Percentiles rank a stretch among this genome's conserved stretches.
These are phyloP conservation scores for Bocquillonia castaneifolia DNA, from an alignment of 441 rosid species.

Conservation along the genomic window DNA sequence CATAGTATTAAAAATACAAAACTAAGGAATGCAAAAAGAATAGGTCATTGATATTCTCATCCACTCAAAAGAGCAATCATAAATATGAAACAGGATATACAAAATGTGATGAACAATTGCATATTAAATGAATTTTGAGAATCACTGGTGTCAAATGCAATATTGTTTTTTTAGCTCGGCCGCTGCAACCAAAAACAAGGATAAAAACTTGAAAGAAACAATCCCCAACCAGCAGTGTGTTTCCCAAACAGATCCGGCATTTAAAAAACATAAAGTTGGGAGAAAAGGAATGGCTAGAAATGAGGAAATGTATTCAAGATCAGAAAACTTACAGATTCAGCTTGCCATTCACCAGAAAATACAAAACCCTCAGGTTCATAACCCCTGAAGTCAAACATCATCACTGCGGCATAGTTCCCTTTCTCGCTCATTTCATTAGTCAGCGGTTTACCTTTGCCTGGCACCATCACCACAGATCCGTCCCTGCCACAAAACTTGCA, in stretches of 20 bases:
- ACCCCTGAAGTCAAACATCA: conserved; percentile 83
- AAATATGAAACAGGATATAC: not conserved
- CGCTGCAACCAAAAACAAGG: not conserved
- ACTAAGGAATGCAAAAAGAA: not conserved
- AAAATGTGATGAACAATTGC: not conserved
- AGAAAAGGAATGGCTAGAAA: not conserved
- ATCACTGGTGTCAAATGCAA: not conserved
- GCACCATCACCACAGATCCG: conserved; percentile 73
- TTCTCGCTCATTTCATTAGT: conserved; percentile 50
- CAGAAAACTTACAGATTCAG: conserved; percentile 70
- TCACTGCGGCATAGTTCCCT: conserved; percentile 62
- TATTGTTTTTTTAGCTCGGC: not conserved
- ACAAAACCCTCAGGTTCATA: conserved; percentile 69
- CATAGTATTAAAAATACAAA: not conserved
- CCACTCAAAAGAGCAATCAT: not conserved
- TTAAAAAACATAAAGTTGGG: not conserved
- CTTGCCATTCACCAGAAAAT: conserved; percentile 67
- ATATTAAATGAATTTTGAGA: not conserved
- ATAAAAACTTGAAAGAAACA: not conserved
- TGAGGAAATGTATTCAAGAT: conserved; percentile 1
- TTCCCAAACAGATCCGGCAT: not conserved
- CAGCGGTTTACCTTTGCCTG: conserved; percentile 62
- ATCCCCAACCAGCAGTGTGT: not conserved
- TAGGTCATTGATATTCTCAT: not conserved
- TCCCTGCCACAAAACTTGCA: conserved; percentile 88